A percentile compares a stretch with the other conserved stretches of the same genome.
Conservation (phyloP, 2,329 filamentous ascomycete genomes). For the Seiridium unicorne region DNA sequence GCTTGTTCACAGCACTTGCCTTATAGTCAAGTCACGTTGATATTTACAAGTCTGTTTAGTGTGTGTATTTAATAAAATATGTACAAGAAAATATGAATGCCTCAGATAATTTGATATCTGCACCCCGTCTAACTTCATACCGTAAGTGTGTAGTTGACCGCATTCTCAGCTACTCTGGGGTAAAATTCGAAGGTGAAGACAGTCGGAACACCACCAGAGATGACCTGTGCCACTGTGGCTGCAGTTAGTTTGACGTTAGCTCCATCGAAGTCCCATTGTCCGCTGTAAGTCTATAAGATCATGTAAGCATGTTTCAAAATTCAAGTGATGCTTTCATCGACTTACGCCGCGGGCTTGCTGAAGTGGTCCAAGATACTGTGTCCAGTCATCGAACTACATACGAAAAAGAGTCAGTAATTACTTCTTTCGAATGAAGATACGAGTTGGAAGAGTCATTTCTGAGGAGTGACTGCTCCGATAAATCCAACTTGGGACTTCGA, state of each 20-base stretch:
- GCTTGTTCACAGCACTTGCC: background rate
- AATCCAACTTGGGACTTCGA: too few relatives aligned
- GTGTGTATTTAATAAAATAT: background rate
- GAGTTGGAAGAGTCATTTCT: too few relatives aligned
- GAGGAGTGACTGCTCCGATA: too few relatives aligned
- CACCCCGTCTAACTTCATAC: background rate
- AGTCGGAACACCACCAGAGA: slow-evolving; percentile 39
- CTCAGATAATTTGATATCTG: too few relatives aligned
- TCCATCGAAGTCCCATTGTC: slow-evolving; percentile 51
- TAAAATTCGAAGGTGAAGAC: slow-evolving; percentile 56
- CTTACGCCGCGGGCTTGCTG: slow-evolving; percentile 44
- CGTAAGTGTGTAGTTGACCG: slow-evolving; percentile 33
- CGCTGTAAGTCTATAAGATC: slow-evolving; percentile 39
- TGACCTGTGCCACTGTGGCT: slow-evolving; percentile 43
- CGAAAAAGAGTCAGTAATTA: too few relatives aligned
- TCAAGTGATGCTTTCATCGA: background rate
- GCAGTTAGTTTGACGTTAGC: slow-evolving; percentile 44
- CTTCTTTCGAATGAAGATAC: too few relatives aligned
- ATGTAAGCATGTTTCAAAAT: slow-evolving; percentile 1
- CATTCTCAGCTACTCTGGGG: slow-evolving; percentile 47
- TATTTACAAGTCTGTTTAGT: background rate
- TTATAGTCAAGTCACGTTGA: background rate
- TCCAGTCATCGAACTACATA: slow-evolving; percentile 50
- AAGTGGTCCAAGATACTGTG: slow-evolving; percentile 47
- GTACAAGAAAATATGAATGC: too few relatives aligned